These are phyloP conservation scores for Xylaria castorea DNA, from an alignment of 495 filamentous ascomycete genomes.

Conservation along the genomic window DNA sequence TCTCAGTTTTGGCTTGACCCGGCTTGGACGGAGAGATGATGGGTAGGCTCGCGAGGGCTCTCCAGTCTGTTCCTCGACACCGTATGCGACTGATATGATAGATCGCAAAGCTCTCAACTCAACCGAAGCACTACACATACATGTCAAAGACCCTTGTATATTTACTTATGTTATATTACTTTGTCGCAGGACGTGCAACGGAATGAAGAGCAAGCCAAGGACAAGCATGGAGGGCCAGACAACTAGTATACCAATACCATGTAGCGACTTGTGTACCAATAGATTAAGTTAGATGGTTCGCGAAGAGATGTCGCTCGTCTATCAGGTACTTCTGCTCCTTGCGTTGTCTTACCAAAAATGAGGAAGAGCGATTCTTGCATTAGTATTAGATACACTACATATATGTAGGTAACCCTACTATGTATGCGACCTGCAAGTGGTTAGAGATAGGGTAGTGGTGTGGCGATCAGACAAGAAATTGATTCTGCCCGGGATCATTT, in stretches of 20 bases:
- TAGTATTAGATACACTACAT: background rate
- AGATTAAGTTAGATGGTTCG: slow-evolving; percentile 8
- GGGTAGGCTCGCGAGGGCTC: slow-evolving; percentile 5
- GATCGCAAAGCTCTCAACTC: slow-evolving; percentile 28
- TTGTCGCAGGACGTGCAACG: background rate
- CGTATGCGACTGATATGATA: slow-evolving; percentile 4
- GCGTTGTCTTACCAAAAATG: background rate
- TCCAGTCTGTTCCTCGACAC: slow-evolving; percentile 1
- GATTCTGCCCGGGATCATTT: slow-evolving; percentile 27
- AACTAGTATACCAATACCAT: background rate
- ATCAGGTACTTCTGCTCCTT: background rate
- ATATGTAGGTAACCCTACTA: background rate
- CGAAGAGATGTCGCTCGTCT: background rate
- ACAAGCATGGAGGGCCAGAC: background rate
- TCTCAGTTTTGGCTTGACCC: slow-evolving; percentile 3
- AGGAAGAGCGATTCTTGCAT: background rate
- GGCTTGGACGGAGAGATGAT: background rate
- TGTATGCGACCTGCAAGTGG: background rate
- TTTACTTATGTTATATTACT: slow-evolving; percentile 14
- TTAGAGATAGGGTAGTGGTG: background rate
- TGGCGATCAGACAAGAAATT: background rate
- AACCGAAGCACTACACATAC: slow-evolving; percentile 22
- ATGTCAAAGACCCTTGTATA: slow-evolving; percentile 24
- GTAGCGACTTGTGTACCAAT: slow-evolving; percentile 25
- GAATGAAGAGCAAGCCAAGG: background rate